phyloP scores from a whole-genome alignment of 495 filamentous ascomycete genomes.

The Lichina pygmaea region DNA sequence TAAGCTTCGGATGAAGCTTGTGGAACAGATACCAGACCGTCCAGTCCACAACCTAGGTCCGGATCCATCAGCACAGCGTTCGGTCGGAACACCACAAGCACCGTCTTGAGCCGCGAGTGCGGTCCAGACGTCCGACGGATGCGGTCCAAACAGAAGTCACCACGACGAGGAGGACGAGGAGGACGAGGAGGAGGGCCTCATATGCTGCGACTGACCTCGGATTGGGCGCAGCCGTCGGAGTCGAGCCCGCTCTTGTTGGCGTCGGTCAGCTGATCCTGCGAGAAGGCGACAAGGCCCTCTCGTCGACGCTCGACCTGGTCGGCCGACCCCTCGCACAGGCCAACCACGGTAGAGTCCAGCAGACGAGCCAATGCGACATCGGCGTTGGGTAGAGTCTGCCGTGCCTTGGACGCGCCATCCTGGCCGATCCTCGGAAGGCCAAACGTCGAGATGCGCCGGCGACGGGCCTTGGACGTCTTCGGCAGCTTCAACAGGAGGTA shows the following conservation, averaged over 20 bases:
- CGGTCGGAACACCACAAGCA: not conserved
- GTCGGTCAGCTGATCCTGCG: slow-evolving; percentile 22
- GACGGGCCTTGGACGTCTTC: slow-evolving; percentile 21
- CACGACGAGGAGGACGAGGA: not conserved
- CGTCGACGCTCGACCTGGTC: slow-evolving; percentile 11
- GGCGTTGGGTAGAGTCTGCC: slow-evolving; percentile 4
- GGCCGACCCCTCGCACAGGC: slow-evolving; percentile 15
- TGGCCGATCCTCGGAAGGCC: too few species aligned
- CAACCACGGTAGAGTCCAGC: slow-evolving; percentile 45
- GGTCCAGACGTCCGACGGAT: not conserved
- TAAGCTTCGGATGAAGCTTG: slow-evolving; percentile 15
- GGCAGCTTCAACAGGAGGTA: slow-evolving; percentile 33
- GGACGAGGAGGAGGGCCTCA: too few species aligned
- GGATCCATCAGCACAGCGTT: not conserved
- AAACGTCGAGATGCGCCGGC: slow-evolving; percentile 7
- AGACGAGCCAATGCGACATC: slow-evolving; percentile 20
- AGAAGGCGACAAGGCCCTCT: slow-evolving; percentile 36
- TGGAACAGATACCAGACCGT: slow-evolving; percentile 52
- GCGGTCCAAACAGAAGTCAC: not conserved
- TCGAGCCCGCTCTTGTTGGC: slow-evolving; percentile 11
- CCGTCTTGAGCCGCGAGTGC: not conserved
- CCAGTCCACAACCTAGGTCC: slow-evolving; percentile 52
- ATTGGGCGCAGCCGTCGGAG: slow-evolving; percentile 19
- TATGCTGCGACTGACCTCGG: slow-evolving; percentile 22
- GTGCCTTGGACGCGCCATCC: too few species aligned